phyloP scores from a whole-genome alignment of 805 yeast genomes.

The Peterozyma xylosa region DNA sequence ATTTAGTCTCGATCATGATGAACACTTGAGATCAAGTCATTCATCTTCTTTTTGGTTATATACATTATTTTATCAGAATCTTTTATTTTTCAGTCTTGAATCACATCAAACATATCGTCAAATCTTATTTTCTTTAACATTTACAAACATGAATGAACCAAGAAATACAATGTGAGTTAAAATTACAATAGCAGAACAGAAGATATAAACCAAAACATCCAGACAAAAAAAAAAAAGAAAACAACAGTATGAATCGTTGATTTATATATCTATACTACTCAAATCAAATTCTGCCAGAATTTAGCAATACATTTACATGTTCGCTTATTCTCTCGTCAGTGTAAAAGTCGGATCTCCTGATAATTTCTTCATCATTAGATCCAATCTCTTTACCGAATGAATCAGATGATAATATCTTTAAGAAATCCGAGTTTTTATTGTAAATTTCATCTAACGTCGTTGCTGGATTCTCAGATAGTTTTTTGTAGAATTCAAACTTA shows the following conservation, averaged over 20 bases:
- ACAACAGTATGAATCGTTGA: constrained; percentile 12
- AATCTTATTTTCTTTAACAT: no score
- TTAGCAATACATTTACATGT: constrained; percentile 69
- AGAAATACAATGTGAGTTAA: no score
- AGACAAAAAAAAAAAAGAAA: not conserved
- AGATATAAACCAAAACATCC: not conserved
- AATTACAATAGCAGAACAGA: not conserved
- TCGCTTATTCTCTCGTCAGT: constrained; percentile 72
- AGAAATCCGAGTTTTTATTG: constrained; percentile 74
- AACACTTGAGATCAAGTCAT: no score
- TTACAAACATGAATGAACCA: no score
- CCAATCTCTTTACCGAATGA: constrained; percentile 23
- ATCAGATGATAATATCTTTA: constrained; percentile 83
- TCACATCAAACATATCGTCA: no score
- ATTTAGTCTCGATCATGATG: not conserved
- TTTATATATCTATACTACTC: constrained; percentile 8
- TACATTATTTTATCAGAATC: no score
- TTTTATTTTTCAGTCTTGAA: no score
- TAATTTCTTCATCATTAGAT: constrained; percentile 70
- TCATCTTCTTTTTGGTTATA: no score
- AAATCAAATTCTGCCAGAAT: constrained; percentile 37
- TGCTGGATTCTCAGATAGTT: constrained; percentile 71
- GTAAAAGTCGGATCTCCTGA: constrained; percentile 78
- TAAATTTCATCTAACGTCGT: constrained; percentile 66
- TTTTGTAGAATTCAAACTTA: constrained; percentile 72